Conservation (phyloP, 2,329 filamentous ascomycete genomes). For the Epichloe baconii region DNA sequence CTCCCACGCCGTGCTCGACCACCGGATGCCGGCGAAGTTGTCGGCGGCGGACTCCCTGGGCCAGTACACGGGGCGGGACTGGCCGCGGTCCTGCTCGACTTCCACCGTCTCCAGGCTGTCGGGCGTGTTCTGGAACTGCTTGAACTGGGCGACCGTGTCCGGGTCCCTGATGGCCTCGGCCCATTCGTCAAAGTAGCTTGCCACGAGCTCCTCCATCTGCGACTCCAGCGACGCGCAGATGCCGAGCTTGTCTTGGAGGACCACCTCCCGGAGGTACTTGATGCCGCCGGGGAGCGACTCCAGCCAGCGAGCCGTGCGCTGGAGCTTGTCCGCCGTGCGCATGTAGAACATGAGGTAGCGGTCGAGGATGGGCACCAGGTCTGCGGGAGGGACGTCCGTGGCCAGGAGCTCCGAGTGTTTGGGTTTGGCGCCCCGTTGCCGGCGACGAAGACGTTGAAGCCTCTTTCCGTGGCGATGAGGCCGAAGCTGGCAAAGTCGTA, state of each 20-base stretch:
- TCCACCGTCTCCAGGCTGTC: slow-evolving; percentile 62
- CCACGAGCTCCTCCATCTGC: slow-evolving; percentile 78
- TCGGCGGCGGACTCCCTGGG: slow-evolving; percentile 52
- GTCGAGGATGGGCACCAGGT: slow-evolving; percentile 74
- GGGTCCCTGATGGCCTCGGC: slow-evolving; percentile 65
- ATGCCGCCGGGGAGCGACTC: slow-evolving; percentile 75
- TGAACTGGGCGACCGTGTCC: slow-evolving; percentile 54
- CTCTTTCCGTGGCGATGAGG: slow-evolving; percentile 82
- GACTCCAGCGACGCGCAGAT: slow-evolving; percentile 73
- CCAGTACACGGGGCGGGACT: slow-evolving; percentile 67
- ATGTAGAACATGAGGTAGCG: slow-evolving; percentile 91
- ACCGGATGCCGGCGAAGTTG: slow-evolving; percentile 61
- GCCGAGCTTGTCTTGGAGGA: slow-evolving; percentile 75
- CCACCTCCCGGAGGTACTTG: slow-evolving; percentile 67
- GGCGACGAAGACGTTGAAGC: slow-evolving; percentile 84
- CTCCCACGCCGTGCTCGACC: slow-evolving; percentile 57
- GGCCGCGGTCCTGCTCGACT: slow-evolving; percentile 56
- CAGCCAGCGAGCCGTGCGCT: slow-evolving; percentile 79
- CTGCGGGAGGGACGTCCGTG: slow-evolving; percentile 71
- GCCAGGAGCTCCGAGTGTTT: slow-evolving; percentile 71
- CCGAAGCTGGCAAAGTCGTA: slow-evolving; percentile 47
- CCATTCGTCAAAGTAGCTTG: slow-evolving; percentile 84
- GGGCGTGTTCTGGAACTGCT: slow-evolving; percentile 71
- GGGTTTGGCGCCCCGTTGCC: slow-evolving; percentile 85
- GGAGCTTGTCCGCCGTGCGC: slow-evolving; percentile 78